These are phyloP conservation scores for Globisporangium splendens DNA, from an alignment of 352 stramenopile species.

Conservation along the genomic window DNA sequence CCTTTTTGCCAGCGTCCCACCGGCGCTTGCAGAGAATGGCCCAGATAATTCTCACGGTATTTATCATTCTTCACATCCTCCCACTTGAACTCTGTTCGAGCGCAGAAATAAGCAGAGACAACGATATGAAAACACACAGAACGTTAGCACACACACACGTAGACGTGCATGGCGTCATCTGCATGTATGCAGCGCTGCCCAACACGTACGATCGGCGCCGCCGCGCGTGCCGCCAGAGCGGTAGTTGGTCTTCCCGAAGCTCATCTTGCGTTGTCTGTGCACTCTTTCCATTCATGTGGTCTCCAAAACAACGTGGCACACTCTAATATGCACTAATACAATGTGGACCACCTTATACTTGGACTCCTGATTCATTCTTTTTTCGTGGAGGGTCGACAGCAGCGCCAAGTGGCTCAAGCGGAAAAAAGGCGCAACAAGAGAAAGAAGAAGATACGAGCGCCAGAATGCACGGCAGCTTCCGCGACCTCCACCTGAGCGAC, in stretches of 20 bases:
- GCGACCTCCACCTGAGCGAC: conserved; percentile 18
- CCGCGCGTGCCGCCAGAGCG: conserved; percentile 82
- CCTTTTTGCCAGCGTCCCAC: conserved; percentile 86
- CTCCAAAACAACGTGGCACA: too few species aligned
- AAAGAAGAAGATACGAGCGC: conserved; percentile 1
- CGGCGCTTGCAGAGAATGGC: conserved; percentile 82
- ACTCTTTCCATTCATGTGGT: too few species aligned
- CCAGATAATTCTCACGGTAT: conserved; percentile 91
- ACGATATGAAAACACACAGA: conserved; percentile 2
- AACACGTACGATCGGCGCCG: conserved; percentile 77
- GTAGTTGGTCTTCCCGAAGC: conserved; percentile 85
- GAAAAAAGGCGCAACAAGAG: not conserved
- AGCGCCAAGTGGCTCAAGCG: not conserved
- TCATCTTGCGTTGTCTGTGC: conserved; percentile 34
- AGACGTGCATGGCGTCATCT: too few species aligned
- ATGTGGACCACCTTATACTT: not conserved
- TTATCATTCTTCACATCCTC: conserved; percentile 93
- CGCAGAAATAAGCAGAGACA: not conserved
- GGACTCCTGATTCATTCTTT: conserved; percentile 8
- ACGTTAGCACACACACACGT: too few species aligned
- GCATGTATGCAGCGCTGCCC: not conserved
- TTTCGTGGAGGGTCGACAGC: conserved; percentile 7
- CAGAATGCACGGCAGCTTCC: conserved; percentile 36
- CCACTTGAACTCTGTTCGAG: conserved; percentile 85
- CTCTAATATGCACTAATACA: too few species aligned